Evolutionary conservation across 352 stramenopile species (phyloP), one percentile per base, ranked within the genome.

Genomic region (Pythium monospermum): DNA sequence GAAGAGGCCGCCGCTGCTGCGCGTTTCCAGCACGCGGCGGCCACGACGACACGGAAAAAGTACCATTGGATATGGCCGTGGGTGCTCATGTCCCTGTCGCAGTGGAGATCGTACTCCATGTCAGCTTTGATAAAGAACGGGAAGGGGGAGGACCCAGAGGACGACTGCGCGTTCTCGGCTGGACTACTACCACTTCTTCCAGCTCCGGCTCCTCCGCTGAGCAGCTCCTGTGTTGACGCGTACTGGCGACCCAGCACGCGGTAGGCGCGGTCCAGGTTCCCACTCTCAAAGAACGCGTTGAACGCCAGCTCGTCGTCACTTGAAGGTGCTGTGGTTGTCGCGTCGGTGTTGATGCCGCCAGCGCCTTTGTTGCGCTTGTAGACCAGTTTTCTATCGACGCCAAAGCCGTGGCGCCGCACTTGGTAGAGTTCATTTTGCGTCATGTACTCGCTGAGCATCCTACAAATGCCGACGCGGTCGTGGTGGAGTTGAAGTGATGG

Each of bases 31-130:
- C 48, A 54, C 0, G 31, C 19, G 3, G n/a, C 7, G 1, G 68
- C 61, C 18, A 81, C 23, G 0, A 44, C 65, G 0, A 75, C 71
- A 10, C 72, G 66, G 56, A 96, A 96, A 47, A 94, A 95, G 53
- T 91, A 96, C 85, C 87, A 96, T 64, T 96, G 87, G 46, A 94
- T 80, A 53, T 94, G 79, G 16, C 80, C 80, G 26, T 83, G 68
- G 3, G 80, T 89, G 47, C 76, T 78, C 5, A 87, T 41, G 61
- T 91, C 80, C 7, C 59, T 76, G 49, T 88, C 75, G 54, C 75
- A 85, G 33, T 83, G 87, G 30, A 89, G 57, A 52, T 91, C 80
- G 59, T 87, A 89, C 53, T 91, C 80, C 21, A 66, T 57, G 41
- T 87, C 73, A 16, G 58, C 64, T 27, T 80, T 73, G 37, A 69